Conservation (phyloP, 345 rosid species). For the Eucalyptus globulus region DNA sequence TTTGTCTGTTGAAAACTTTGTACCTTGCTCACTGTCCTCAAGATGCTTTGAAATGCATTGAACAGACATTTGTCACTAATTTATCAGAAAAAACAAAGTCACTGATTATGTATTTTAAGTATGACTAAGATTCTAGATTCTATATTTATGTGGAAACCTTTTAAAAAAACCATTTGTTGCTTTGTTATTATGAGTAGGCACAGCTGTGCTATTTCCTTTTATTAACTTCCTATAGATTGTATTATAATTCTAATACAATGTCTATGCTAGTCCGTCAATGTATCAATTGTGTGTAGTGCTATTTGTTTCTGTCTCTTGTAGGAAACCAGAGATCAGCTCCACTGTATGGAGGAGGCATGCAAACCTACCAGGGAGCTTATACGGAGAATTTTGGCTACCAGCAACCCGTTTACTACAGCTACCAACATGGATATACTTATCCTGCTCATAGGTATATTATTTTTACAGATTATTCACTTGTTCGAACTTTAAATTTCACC, state of each 20-base stretch:
- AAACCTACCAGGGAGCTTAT: constrained; percentile 48
- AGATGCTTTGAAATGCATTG: background rate
- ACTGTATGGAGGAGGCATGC: constrained; percentile 42
- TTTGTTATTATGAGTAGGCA: background rate
- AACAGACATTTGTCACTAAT: background rate
- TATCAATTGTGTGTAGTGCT: background rate
- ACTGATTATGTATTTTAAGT: background rate
- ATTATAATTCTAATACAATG: background rate
- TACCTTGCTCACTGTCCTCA: background rate
- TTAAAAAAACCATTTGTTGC: background rate
- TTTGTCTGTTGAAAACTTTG: background rate
- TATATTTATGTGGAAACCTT: background rate
- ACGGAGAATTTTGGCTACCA: constrained; percentile 71
- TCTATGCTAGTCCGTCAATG: background rate
- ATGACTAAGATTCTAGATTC: background rate
- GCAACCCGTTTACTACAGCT: constrained; percentile 59
- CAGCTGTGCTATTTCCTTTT: background rate
- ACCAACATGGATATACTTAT: constrained; percentile 74
- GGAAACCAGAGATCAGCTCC: constrained; percentile 68
- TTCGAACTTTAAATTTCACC: background rate
- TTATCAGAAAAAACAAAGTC: background rate
- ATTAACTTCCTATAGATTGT: background rate
- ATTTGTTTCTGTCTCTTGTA: background rate
- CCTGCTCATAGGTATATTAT: constrained; percentile 84
- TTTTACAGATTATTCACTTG: background rate